These are phyloP conservation scores for Trichoderma pleuroti DNA, from an alignment of 2,329 filamentous ascomycete genomes.

Conservation along the genomic window DNA sequence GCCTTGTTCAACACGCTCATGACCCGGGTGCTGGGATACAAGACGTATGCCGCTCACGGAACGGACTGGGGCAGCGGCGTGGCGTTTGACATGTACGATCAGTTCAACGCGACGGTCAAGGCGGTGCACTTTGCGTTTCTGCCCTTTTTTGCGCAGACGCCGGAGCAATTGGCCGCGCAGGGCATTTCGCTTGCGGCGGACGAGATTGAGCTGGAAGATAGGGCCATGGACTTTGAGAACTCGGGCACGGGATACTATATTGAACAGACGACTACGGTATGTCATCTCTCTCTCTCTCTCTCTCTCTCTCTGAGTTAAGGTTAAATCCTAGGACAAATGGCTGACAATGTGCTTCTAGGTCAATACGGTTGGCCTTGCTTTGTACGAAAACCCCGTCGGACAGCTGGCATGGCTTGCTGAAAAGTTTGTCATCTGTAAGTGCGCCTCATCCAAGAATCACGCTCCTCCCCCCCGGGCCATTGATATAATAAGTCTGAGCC, in stretches of 20 bases:
- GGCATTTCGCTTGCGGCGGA: slow-evolving; percentile 17
- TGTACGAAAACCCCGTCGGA: slow-evolving; percentile 43
- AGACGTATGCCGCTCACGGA: slow-evolving; percentile 23
- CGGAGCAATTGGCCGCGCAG: slow-evolving; percentile 12
- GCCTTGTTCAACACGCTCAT: slow-evolving; percentile 38
- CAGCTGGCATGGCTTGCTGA: slow-evolving; percentile 43
- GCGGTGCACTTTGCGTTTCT: slow-evolving; percentile 21
- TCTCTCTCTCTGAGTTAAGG: neutral
- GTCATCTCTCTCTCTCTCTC: neutral
- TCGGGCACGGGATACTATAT: slow-evolving; percentile 20
- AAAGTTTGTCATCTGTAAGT: slow-evolving; percentile 30
- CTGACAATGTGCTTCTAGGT: slow-evolving; percentile 25
- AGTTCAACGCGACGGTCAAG: slow-evolving; percentile 19
- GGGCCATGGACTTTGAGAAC: slow-evolving; percentile 4
- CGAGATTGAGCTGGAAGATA: slow-evolving; percentile 7
- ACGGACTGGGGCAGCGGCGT: slow-evolving; percentile 22
- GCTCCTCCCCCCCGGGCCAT: neutral
- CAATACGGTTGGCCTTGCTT: slow-evolving; percentile 41
- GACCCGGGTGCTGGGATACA: slow-evolving; percentile 37
- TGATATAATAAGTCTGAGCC: neutral
- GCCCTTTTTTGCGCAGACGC: slow-evolving; percentile 19
- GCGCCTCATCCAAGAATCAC: neutral
- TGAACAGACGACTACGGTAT: slow-evolving; percentile 4
- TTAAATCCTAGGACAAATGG: neutral
- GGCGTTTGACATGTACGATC: slow-evolving; percentile 21